Percentiles rank a stretch among this genome's conserved stretches.
phyloP scores from a whole-genome alignment of 306 rosid genomes.

The Lablab purpureus region DNA sequence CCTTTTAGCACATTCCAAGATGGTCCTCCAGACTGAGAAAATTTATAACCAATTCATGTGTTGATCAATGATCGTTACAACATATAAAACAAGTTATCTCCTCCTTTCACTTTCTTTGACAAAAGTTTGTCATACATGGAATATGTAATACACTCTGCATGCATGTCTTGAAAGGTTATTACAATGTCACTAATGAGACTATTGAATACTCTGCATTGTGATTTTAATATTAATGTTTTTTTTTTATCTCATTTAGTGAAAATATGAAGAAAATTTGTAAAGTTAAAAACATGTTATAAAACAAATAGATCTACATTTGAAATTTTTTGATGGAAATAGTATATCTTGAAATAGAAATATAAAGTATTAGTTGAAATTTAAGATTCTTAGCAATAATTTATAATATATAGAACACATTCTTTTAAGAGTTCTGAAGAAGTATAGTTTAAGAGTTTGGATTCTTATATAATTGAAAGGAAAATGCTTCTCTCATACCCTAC shows the following conservation, averaged over 20 bases:
- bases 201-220: neutral
- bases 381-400: neutral
- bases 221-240: neutral
- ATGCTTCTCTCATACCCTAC: neutral
- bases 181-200: neutral
- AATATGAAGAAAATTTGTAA: neutral
- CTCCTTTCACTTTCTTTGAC: neutral
- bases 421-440: no score
- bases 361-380: neutral
- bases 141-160: neutral
- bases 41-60: neutral
- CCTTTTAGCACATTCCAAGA: conserved; percentile 74
- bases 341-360: neutral
- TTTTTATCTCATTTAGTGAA: neutral
- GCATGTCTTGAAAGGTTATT: neutral
- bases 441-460: neutral
- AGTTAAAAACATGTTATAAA: neutral
- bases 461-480: neutral
- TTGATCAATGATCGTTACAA: neutral
- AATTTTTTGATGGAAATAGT: neutral
- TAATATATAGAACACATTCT: no score
- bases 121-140: neutral
- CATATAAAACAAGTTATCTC: neutral
- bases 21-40: conserved; percentile 71
- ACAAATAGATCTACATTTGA: neutral